Evolutionary conservation across 345 rosid genomes (phyloP).

Genomic region (Gossypium arboreum): DNA sequence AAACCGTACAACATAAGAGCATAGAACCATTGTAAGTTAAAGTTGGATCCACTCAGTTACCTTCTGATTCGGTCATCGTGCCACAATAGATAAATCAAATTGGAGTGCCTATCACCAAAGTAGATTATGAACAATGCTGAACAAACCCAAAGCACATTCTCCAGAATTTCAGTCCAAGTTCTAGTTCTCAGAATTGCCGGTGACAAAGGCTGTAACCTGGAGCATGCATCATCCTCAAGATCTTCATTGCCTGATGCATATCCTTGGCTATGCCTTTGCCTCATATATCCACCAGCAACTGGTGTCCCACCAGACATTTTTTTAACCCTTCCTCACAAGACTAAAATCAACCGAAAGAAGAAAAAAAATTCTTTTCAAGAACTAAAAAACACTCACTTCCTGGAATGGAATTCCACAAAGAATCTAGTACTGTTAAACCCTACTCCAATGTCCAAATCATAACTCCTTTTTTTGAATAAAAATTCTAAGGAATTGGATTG

Average conservation of each 20-base stretch:
- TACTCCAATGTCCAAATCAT: not conserved
- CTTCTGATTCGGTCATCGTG: slow-evolving; percentile 80
- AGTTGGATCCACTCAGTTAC: slow-evolving; percentile 27
- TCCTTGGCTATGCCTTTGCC: slow-evolving; percentile 95
- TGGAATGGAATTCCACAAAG: slow-evolving; percentile 16
- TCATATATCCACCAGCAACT: slow-evolving; percentile 79
- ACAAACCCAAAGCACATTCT: slow-evolving; percentile 78
- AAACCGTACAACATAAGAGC: not conserved
- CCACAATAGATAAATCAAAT: slow-evolving; percentile 62
- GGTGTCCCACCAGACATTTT: slow-evolving; percentile 93
- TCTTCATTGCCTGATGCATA: slow-evolving; percentile 85
- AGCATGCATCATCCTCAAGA: slow-evolving; percentile 88
- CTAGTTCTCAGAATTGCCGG: slow-evolving; percentile 34
- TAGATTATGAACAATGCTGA: slow-evolving; percentile 71
- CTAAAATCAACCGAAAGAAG: not conserved
- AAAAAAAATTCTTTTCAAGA: slow-evolving; percentile 9
- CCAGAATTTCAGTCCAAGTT: slow-evolving; percentile 69
- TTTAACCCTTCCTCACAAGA: slow-evolving; percentile 14
- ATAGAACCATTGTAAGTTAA: not conserved
- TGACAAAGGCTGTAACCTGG: slow-evolving; percentile 54
- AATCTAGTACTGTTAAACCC: slow-evolving; percentile 13
- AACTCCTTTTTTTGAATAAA: not conserved
- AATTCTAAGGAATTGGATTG: not conserved
- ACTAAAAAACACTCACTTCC: slow-evolving; percentile 8
- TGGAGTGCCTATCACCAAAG: slow-evolving; percentile 73